These are phyloP conservation scores for Flaveria ramosissima DNA, from an alignment of 129 eudicot species.

Conservation along the genomic window DNA sequence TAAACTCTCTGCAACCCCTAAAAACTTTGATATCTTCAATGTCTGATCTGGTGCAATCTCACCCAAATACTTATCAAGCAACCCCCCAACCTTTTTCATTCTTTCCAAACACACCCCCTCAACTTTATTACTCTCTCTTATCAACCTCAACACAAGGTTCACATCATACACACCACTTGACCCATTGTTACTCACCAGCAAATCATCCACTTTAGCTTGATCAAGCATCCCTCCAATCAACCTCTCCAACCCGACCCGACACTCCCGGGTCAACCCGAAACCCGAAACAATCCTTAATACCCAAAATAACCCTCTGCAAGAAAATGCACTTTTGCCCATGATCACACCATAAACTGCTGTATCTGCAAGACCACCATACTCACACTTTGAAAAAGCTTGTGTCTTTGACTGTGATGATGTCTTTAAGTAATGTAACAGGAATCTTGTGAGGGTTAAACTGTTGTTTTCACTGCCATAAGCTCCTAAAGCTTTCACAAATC, in stretches of 20 bases:
- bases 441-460: conserved; percentile 70
- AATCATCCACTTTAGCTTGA: conserved; percentile 79
- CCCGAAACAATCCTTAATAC: conserved; percentile 62
- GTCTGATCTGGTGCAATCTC: conserved; percentile 92
- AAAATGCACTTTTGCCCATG: conserved; percentile 56
- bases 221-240: conserved; percentile 77
- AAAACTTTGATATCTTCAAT: conserved; percentile 77
- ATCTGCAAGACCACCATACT: conserved; percentile 67
- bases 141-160: conserved; percentile 69
- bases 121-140: conserved; percentile 53
- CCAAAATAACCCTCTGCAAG: conserved; percentile 85
- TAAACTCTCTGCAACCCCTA: conserved; percentile 78
- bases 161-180: conserved; percentile 81
- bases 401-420: conserved; percentile 35
- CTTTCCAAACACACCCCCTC: conserved; percentile 45
- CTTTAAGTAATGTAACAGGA: conserved; percentile 75
- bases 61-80: conserved; percentile 71
- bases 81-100: conserved; percentile 66
- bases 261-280: conserved; percentile 58
- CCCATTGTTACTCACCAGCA: conserved; percentile 53
- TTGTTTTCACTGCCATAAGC: conserved; percentile 64
- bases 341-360: conserved; percentile 79
- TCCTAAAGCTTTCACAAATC: conserved; percentile 58
- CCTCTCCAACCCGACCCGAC: conserved; percentile 62
- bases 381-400: conserved; percentile 28